phyloP scores from a whole-genome alignment of 2,329 filamentous ascomycete species.

The Paracorniculantispora psalliotae region DNA sequence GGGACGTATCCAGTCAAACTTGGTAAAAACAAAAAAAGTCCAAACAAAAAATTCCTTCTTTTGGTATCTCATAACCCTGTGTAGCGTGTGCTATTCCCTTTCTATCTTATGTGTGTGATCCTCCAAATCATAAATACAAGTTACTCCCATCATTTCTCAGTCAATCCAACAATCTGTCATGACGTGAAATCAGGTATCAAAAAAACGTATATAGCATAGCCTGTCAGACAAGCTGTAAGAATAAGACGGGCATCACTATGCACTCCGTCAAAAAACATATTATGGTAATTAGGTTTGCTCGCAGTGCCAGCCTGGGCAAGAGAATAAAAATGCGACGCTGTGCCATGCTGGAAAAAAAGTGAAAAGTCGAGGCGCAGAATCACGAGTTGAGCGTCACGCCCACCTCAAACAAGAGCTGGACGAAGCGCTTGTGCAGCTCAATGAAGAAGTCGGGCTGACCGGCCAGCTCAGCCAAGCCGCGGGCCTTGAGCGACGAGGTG shows the following conservation, averaged over 20 bases:
- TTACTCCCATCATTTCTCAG: too few relatives aligned
- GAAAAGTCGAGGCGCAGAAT: conserved; percentile 8
- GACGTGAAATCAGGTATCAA: not conserved
- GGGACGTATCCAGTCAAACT: conserved; percentile 2
- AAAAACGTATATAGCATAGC: conserved; percentile 1
- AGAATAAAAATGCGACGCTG: conserved; percentile 15
- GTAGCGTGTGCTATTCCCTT: conserved; percentile 9
- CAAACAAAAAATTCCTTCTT: not conserved
- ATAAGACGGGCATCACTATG: not conserved
- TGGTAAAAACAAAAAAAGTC: not conserved
- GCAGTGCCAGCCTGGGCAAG: conserved; percentile 14
- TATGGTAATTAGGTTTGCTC: not conserved
- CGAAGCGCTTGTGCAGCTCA: conserved; percentile 59
- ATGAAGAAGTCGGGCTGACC: conserved; percentile 65
- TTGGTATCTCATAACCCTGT: not conserved
- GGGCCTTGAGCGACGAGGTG: conserved; percentile 51
- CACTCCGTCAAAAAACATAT: not conserved
- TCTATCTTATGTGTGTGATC: not conserved
- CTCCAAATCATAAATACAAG: not conserved
- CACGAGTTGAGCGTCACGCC: conserved; percentile 49
- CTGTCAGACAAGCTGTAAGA: not conserved
- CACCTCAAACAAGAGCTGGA: conserved; percentile 56
- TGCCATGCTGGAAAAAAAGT: conserved; percentile 19
- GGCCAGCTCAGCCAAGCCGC: conserved; percentile 60
- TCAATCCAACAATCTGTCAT: conserved; percentile 4